phyloP scores from a whole-genome alignment of 129 eudicot genomes.

The Tanacetum coccineum region DNA sequence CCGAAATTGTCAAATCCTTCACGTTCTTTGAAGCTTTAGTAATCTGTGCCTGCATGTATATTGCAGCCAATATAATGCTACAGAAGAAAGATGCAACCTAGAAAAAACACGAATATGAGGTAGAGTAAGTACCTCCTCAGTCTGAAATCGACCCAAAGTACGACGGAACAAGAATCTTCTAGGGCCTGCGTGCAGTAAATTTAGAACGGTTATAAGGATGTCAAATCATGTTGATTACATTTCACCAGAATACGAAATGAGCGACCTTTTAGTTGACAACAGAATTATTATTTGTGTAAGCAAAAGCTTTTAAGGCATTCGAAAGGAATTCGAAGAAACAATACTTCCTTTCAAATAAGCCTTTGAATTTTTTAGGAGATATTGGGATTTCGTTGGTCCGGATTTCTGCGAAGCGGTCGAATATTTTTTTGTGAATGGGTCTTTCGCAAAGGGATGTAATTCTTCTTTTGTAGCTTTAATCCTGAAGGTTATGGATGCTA shows the following conservation, averaged over 20 bases:
- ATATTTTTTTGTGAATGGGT: constrained; percentile 13
- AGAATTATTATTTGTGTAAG: constrained; percentile 3
- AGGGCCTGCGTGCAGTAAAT: constrained; percentile 55
- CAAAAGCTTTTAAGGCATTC: neutral
- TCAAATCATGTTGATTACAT: neutral
- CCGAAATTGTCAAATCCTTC: constrained; percentile 57
- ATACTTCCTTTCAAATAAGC: too few relatives aligned
- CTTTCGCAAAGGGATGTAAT: constrained; percentile 6
- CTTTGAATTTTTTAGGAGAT: neutral
- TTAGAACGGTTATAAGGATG: constrained; percentile 5
- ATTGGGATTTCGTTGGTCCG: neutral
- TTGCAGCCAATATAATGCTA: constrained; percentile 17
- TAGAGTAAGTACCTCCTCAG: constrained; percentile 76
- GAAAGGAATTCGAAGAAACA: too few relatives aligned
- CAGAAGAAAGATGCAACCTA: neutral
- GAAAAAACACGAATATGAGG: neutral
- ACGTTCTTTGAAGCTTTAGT: constrained; percentile 69
- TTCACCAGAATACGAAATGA: constrained; percentile 7
- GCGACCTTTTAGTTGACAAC: neutral
- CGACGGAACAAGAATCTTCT: constrained; percentile 80
- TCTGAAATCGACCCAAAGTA: constrained; percentile 82
- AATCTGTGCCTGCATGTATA: constrained; percentile 66
- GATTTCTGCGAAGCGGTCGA: too few relatives aligned
- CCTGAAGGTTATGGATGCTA: too few relatives aligned
- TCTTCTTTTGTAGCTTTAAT: too few relatives aligned